These are phyloP conservation scores for Cordyceps sp. DNA, from an alignment of 2,329 filamentous ascomycete species.

Conservation along the genomic window DNA sequence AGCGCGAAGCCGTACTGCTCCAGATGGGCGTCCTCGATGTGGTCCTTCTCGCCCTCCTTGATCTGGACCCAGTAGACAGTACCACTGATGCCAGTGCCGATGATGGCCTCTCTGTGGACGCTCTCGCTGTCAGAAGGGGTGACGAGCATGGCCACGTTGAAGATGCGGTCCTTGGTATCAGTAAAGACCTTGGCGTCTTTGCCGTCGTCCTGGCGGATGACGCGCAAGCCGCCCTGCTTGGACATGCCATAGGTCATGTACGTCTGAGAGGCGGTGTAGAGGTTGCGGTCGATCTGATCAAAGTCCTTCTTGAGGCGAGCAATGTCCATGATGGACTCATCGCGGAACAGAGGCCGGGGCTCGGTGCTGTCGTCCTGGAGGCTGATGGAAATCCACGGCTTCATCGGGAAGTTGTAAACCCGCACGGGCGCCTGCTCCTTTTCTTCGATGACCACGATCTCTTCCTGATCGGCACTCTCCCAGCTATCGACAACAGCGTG, in stretches of 20 bases:
- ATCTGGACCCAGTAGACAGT: conserved; percentile 92
- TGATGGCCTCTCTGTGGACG: conserved; percentile 59
- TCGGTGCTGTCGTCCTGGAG: conserved; percentile 43
- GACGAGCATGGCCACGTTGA: conserved; percentile 76
- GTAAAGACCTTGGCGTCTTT: conserved; percentile 85
- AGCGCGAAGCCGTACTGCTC: conserved; percentile 80
- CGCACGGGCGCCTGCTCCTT: conserved; percentile 49
- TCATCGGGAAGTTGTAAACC: conserved; percentile 94
- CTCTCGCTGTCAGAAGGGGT: conserved; percentile 38
- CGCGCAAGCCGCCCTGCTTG: conserved; percentile 79
- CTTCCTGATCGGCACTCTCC: conserved; percentile 71
- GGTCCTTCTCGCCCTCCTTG: conserved; percentile 59
- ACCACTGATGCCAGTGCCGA: conserved; percentile 86
- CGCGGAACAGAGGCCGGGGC: conserved; percentile 48
- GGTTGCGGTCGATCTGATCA: conserved; percentile 86
- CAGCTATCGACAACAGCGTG: conserved; percentile 64
- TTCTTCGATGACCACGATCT: conserved; percentile 48
- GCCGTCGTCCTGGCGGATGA: conserved; percentile 89
- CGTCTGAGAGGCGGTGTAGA: conserved; percentile 74
- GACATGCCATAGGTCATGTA: conserved; percentile 93
- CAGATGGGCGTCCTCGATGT: conserved; percentile 60
- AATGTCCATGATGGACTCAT: conserved; percentile 78
- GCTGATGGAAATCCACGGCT: conserved; percentile 82
- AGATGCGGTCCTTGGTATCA: conserved; percentile 81
- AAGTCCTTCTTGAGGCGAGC: conserved; percentile 94